phyloP scores from a whole-genome alignment of 1,139 yeast species.

The Geotrichum restrictum region DNA sequence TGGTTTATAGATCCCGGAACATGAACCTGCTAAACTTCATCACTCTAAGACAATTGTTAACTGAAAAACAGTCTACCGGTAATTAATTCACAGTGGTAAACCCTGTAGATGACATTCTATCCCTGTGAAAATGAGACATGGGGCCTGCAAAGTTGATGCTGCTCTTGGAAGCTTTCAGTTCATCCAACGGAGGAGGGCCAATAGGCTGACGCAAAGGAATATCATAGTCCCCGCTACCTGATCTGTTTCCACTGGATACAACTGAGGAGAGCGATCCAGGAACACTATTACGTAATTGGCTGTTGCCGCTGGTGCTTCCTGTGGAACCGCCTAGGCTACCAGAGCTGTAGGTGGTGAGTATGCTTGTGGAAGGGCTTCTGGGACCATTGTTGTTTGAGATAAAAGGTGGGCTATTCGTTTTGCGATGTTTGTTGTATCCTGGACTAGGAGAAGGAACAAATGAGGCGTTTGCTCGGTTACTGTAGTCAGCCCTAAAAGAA shows the following conservation, averaged over 20 bases:
- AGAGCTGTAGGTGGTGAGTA: constrained; percentile 6
- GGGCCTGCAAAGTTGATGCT: constrained; percentile 12
- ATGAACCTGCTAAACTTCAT: too few species aligned
- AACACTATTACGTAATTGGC: constrained; percentile 12
- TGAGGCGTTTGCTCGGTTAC: background rate
- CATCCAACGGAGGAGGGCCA: constrained; percentile 37
- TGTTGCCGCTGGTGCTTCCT: constrained; percentile 1
- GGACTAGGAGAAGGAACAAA: constrained; percentile 7
- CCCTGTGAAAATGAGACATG: too few species aligned
- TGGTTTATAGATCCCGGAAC: too few species aligned
- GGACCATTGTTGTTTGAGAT: background rate
- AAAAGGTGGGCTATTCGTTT: constrained; percentile 29
- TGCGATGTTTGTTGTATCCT: constrained; percentile 32
- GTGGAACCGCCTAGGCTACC: constrained; percentile 3
- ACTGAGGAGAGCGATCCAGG: background rate
- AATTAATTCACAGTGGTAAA: too few species aligned
- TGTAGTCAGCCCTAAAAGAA: constrained; percentile 23
- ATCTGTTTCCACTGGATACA: constrained; percentile 9
- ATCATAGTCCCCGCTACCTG: constrained; percentile 24
- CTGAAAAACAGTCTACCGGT: too few species aligned
- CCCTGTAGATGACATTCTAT: too few species aligned
- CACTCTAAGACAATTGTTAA: too few species aligned
- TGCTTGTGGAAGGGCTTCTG: too few species aligned
- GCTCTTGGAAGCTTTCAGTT: constrained; percentile 12
- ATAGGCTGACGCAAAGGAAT: constrained; percentile 35